Evolutionary conservation across 441 rosid genomes (phyloP).

Genomic region (Adansonia grandidieri): DNA sequence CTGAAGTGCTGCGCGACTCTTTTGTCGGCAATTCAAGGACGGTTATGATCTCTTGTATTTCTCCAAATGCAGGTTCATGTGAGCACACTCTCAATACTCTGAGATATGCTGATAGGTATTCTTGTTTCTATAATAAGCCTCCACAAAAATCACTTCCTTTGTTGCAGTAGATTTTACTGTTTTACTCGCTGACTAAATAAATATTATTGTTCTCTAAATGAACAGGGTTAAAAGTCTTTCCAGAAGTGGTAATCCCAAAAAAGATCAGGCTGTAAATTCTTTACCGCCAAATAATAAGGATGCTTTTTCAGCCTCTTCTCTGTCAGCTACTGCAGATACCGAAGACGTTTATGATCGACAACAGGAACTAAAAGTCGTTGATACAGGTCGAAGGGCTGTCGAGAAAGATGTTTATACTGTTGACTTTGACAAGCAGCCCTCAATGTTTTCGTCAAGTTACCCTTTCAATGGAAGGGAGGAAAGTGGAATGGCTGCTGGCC

Average conservation of each 20-base stretch:
- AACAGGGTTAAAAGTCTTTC: conserved; percentile 98
- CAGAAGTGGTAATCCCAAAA: conserved; percentile 79
- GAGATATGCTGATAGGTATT: conserved; percentile 97
- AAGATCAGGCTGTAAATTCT: conserved; percentile 66
- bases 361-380: conserved; percentile 57
- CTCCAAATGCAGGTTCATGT: conserved; percentile 98
- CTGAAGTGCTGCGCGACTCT: conserved; percentile 98
- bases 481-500: conserved; percentile 53
- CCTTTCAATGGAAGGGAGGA: conserved; percentile 57
- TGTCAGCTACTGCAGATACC: conserved; percentile 47
- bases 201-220: conserved; percentile 30
- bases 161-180: conserved; percentile 8
- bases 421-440: conserved; percentile 57
- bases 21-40: conserved; percentile 98
- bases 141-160: conserved; percentile 12
- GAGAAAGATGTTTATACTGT: conserved; percentile 59
- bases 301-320: conserved; percentile 48
- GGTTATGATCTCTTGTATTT: conserved; percentile 97
- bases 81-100: conserved; percentile 96
- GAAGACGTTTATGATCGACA: conserved; percentile 62
- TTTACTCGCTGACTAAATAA: conserved; percentile 17
- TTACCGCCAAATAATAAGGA: conserved; percentile 59
- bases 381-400: conserved; percentile 54
- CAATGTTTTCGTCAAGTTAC: conserved; percentile 49
- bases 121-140: conserved; percentile 29